Evolutionary conservation across 495 filamentous ascomycete species (phyloP).

Genomic region (Daldinia grandis): DNA sequence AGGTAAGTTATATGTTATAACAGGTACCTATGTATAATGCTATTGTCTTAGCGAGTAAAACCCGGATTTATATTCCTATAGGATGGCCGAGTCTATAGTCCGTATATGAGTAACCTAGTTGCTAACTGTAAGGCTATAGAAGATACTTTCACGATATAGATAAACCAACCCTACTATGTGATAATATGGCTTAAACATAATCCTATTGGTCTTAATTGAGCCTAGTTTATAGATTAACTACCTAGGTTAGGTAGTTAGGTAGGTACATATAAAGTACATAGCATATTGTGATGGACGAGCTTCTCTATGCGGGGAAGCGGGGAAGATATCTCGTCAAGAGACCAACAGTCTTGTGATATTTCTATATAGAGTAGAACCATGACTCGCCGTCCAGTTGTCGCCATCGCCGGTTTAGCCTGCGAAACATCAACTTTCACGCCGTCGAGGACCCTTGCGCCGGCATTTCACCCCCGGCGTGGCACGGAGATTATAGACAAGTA

Average conservation of each 20-base stretch:
- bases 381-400: conserved; percentile 55
- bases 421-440: conserved; percentile 66
- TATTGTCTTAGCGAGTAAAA: too few relatives aligned
- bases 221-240: not conserved
- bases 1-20: too few relatives aligned
- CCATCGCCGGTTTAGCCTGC: conserved; percentile 64
- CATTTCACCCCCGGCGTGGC: conserved; percentile 62
- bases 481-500: conserved; percentile 58
- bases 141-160: not conserved
- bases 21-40: too few relatives aligned
- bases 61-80: too few relatives aligned
- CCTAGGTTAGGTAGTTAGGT: too few relatives aligned
- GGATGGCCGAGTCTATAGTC: too few relatives aligned
- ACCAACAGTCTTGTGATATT: not conserved
- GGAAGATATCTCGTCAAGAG: not conserved
- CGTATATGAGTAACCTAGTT: too few relatives aligned
- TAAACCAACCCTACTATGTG: too few relatives aligned
- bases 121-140: too few relatives aligned
- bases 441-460: conserved; percentile 58
- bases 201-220: not conserved
- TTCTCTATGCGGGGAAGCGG: conserved; percentile 1
- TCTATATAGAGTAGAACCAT: conserved; percentile 13
- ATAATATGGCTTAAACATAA: not conserved
- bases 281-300: not conserved
- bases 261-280: not conserved